A percentile compares a stretch with the other conserved stretches of the same genome.
Evolutionary conservation across 2,329 filamentous ascomycete species (phyloP).

Genomic region (Zymoseptoria passerinii): DNA sequence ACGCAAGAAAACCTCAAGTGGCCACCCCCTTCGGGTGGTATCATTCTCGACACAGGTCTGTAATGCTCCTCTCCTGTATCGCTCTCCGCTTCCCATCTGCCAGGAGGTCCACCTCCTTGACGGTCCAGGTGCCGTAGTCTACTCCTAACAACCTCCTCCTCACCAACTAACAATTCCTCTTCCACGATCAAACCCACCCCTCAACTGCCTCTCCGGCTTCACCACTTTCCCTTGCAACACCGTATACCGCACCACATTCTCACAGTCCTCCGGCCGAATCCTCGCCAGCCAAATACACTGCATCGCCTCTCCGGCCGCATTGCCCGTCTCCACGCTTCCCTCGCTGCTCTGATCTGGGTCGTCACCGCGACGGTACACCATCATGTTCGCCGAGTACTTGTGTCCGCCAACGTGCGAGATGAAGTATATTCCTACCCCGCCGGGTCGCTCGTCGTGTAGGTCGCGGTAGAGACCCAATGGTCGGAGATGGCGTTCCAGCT

Average conservation of each 20-base stretch:
- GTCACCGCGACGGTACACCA: conserved; percentile 66
- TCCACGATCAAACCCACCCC: conserved; percentile 81
- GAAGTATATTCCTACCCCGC: conserved; percentile 92
- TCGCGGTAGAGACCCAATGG: conserved; percentile 80
- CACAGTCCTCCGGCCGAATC: conserved; percentile 78
- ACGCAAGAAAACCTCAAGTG: too few species aligned
- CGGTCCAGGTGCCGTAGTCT: too few species aligned
- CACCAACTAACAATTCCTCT: conserved; percentile 83
- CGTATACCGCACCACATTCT: conserved; percentile 84
- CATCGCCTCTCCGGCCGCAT: conserved; percentile 48
- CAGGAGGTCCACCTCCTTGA: background rate
- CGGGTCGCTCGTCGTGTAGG: conserved; percentile 76
- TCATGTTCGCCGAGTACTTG: conserved; percentile 91
- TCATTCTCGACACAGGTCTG: too few species aligned
- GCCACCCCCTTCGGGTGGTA: too few species aligned
- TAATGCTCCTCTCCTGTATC: too few species aligned
- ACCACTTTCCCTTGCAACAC: conserved; percentile 89
- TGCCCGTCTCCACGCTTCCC: conserved; percentile 29
- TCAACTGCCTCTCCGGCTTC: conserved; percentile 75
- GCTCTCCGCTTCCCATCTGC: background rate
- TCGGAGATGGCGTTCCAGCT: conserved; percentile 81
- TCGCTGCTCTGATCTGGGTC: conserved; percentile 19
- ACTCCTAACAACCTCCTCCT: background rate
- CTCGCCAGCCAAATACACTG: conserved; percentile 92
- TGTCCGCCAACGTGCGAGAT: conserved; percentile 94